Percentiles rank a stretch among this genome's conserved stretches.
Evolutionary conservation across 2,329 filamentous ascomycete species (phyloP).

Genomic region (Coniella vitis): DNA sequence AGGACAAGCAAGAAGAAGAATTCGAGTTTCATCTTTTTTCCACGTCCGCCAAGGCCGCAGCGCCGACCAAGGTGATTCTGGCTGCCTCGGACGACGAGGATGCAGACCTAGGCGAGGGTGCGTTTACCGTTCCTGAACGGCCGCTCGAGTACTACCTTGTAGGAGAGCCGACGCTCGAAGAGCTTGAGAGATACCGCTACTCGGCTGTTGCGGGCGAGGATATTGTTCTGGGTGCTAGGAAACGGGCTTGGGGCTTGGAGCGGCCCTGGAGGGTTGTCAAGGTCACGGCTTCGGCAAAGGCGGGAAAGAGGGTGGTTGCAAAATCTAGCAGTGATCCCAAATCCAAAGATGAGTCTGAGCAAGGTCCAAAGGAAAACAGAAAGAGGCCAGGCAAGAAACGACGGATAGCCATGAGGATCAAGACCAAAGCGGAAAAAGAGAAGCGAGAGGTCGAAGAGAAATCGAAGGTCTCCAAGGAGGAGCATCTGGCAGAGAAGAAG

Average conservation of each 20-base stretch:
- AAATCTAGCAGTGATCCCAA: neutral
- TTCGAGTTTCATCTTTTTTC: conserved; percentile 56
- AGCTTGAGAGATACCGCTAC: conserved; percentile 33
- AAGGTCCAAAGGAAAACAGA: conserved; percentile 23
- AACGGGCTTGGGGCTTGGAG: conserved; percentile 50
- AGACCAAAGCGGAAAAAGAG: conserved; percentile 35
- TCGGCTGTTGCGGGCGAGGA: conserved; percentile 48
- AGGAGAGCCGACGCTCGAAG: conserved; percentile 28
- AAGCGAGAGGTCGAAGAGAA: conserved; percentile 33
- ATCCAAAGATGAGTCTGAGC: conserved; percentile 7
- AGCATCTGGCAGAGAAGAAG: conserved; percentile 53
- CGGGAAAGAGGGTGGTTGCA: conserved; percentile 1
- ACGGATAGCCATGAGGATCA: conserved; percentile 44
- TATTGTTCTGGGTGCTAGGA: conserved; percentile 36
- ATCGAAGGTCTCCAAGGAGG: conserved; percentile 43
- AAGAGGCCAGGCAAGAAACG: conserved; percentile 51
- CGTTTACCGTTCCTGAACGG: conserved; percentile 32
- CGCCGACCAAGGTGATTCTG: conserved; percentile 42
- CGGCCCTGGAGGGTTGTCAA: conserved; percentile 52
- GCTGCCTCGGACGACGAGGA: conserved; percentile 32
- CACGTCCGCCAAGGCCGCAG: conserved; percentile 26
- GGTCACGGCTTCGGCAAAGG: conserved; percentile 28
- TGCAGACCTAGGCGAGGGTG: conserved; percentile 27
- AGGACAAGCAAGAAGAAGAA: conserved; percentile 28
- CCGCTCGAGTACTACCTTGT: conserved; percentile 45